Percentiles rank a stretch among this genome's conserved stretches.
Conservation (phyloP, 1,139 yeast genomes). For the Candida dubliniensis region DNA sequence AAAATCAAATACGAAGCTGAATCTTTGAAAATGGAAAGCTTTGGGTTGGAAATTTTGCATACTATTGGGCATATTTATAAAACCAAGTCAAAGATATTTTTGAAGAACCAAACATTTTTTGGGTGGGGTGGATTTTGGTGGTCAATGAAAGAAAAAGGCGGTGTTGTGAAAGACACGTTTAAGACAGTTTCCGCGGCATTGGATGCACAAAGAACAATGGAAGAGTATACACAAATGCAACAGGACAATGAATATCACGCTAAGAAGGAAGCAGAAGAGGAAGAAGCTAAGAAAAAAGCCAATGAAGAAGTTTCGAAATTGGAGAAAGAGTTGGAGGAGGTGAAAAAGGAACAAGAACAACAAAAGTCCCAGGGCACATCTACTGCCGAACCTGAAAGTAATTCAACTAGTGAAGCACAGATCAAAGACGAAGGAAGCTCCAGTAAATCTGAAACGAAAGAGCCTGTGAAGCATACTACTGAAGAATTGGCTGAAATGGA, state of each 20-base stretch:
- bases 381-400: constrained; percentile 4
- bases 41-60: constrained; percentile 87
- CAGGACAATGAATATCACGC: constrained; percentile 55
- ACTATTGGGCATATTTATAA: constrained; percentile 78
- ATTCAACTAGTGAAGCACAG: too few species aligned
- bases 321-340: constrained; percentile 23
- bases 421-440: constrained; percentile 6
- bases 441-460: constrained; percentile 16
- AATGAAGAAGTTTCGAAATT: constrained; percentile 20
- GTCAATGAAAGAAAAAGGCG: constrained; percentile 83
- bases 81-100: constrained; percentile 61
- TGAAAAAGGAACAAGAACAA: constrained; percentile 16
- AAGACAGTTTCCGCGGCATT: constrained; percentile 81
- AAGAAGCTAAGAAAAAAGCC: constrained; percentile 21
- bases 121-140: constrained; percentile 87
- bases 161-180: constrained; percentile 81
- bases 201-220: constrained; percentile 88
- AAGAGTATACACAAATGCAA: constrained; percentile 73
- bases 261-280: constrained; percentile 38
- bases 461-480: constrained; percentile 60
- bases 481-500: constrained; percentile 88
- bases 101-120: constrained; percentile 66
- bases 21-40: constrained; percentile 86
- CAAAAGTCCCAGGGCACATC: constrained; percentile 10
- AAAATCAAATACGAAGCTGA: constrained; percentile 85